Conservation (phyloP, 805 yeast genomes). For the Scheffersomyces spartinae region DNA sequence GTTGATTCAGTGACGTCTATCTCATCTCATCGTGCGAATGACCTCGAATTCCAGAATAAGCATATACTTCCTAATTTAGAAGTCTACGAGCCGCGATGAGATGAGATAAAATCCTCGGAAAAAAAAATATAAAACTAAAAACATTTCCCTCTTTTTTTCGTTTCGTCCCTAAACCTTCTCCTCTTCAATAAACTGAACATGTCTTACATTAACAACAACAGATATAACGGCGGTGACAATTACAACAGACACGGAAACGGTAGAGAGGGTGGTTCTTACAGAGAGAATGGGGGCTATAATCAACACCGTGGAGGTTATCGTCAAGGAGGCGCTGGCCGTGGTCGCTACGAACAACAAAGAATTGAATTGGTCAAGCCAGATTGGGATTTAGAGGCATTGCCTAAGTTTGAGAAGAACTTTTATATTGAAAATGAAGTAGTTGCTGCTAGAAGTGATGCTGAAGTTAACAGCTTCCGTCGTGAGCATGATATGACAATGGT, state of each 20-base stretch:
- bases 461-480: constrained; percentile 65
- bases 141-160: too few relatives aligned
- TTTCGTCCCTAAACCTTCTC: too few relatives aligned
- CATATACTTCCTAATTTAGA: constrained; percentile 4
- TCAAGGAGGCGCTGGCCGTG: constrained; percentile 28
- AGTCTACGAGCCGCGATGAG: too few relatives aligned
- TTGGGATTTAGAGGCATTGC: constrained; percentile 69
- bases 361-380: constrained; percentile 55
- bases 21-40: not conserved
- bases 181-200: constrained; percentile 12
- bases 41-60: not conserved
- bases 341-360: constrained; percentile 28
- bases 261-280: constrained; percentile 23
- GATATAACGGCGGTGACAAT: constrained; percentile 13
- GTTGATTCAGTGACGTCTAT: not conserved
- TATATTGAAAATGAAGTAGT: constrained; percentile 80
- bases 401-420: constrained; percentile 90
- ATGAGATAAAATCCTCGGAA: too few relatives aligned
- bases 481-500: constrained; percentile 75
- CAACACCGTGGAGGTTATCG: constrained; percentile 14
- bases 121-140: too few relatives aligned
- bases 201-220: constrained; percentile 30
- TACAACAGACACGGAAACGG: constrained; percentile 27
- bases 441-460: constrained; percentile 60
- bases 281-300: constrained; percentile 24